Conservation (phyloP, 225 moss, liverwort and hornwort genomes). For the Antitrichia curtipendula region DNA sequence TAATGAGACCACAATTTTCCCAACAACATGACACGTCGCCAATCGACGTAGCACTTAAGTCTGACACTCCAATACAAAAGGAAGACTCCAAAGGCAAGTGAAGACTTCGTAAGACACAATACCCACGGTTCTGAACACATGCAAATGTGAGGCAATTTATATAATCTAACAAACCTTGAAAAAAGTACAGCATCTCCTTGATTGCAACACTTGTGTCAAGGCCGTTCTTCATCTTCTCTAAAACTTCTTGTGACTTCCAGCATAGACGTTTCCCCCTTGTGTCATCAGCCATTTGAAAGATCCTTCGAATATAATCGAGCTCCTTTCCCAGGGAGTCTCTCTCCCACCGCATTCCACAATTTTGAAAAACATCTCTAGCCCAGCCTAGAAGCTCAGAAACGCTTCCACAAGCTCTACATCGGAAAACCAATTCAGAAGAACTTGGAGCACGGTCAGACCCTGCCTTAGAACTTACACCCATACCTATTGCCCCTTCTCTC, state of each 20-base stretch:
- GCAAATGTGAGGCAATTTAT: neutral
- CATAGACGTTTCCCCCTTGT: slow-evolving; percentile 35
- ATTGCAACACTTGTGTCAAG: slow-evolving; percentile 40
- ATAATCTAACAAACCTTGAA: slow-evolving; percentile 33
- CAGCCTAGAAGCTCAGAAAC: slow-evolving; percentile 61
- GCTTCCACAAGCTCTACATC: slow-evolving; percentile 57
- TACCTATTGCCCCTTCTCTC: slow-evolving; percentile 46
- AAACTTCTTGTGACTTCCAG: slow-evolving; percentile 49
- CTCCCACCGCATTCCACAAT: slow-evolving; percentile 53
- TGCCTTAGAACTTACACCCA: slow-evolving; percentile 37
- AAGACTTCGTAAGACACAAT: neutral
- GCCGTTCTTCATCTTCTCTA: slow-evolving; percentile 50
- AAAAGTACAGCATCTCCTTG: slow-evolving; percentile 45
- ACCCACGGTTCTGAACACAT: neutral
- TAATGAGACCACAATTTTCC: neutral
- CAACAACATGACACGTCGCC: neutral
- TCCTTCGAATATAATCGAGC: slow-evolving; percentile 44
- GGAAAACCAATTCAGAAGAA: slow-evolving; percentile 38
- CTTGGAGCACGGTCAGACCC: slow-evolving; percentile 19
- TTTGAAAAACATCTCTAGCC: slow-evolving; percentile 64
- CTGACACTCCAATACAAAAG: neutral
- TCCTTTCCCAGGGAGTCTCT: slow-evolving; percentile 44
- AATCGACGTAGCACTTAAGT: neutral
- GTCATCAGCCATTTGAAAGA: slow-evolving; percentile 45
- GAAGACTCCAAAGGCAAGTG: neutral